Evolutionary conservation across 257 asterid genomes (phyloP).

Genomic region (Gardenia jasminoides): DNA sequence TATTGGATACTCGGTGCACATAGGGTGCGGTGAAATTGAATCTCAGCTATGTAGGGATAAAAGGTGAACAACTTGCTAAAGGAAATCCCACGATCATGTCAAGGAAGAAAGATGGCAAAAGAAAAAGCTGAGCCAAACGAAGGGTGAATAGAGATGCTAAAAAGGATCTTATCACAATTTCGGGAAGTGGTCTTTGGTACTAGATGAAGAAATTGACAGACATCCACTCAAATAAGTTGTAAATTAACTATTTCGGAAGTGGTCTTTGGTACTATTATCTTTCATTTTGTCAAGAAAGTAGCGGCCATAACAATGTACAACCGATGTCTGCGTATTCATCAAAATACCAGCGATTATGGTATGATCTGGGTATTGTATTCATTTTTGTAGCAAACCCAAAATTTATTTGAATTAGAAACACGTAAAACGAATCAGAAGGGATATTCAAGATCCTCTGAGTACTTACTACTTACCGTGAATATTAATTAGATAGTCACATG

Average conservation of each 20-base stretch:
- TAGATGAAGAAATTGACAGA: background rate
- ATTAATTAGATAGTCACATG: background rate
- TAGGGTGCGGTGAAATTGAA: background rate
- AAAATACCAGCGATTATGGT: background rate
- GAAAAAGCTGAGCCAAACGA: background rate
- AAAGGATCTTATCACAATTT: background rate
- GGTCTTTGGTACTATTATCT: no score
- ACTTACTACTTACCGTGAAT: background rate
- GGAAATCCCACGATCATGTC: background rate
- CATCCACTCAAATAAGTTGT: background rate
- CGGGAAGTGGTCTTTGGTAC: background rate
- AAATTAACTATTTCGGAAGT: no score
- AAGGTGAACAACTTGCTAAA: background rate
- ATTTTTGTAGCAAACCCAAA: background rate
- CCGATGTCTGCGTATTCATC: no score
- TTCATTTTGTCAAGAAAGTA: no score
- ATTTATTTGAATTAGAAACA: background rate
- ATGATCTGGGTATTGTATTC: background rate
- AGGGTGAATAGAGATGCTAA: background rate
- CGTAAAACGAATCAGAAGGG: background rate
- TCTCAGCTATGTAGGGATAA: background rate
- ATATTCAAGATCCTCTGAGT: background rate
- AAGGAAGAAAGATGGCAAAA: background rate
- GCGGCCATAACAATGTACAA: no score
- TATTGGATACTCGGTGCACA: background rate